Percentiles rank a stretch among this genome's conserved stretches.
phyloP scores from a whole-genome alignment of 2,329 filamentous ascomycete species.

The Scedosporium aurantiacum region DNA sequence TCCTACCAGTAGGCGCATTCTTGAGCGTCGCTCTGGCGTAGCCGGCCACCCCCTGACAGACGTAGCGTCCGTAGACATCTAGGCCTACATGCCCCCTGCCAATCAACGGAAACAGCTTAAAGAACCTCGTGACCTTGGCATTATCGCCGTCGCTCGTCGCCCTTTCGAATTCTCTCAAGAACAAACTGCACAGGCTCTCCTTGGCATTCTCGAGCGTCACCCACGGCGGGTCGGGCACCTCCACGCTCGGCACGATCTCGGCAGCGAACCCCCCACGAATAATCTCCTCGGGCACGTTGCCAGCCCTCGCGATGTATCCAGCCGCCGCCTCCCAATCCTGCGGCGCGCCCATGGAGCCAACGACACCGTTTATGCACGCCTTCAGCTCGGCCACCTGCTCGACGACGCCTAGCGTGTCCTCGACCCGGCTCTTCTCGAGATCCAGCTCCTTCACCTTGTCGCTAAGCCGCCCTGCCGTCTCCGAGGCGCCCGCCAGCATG shows the following conservation, averaged over 20 bases:
- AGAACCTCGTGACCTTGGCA: constrained; percentile 85
- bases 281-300: constrained; percentile 69
- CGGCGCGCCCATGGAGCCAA: constrained; percentile 91
- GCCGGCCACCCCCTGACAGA: constrained; percentile 86
- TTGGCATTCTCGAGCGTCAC: constrained; percentile 78
- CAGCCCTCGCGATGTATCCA: constrained; percentile 74
- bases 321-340: constrained; percentile 98
- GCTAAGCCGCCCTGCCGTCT: constrained; percentile 77
- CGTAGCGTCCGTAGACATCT: constrained; percentile 91
- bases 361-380: constrained; percentile 86
- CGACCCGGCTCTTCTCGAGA: constrained; percentile 81
- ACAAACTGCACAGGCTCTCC: constrained; percentile 81
- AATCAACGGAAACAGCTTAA: constrained; percentile 94
- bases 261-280: constrained; percentile 78
- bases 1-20: constrained; percentile 42
- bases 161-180: constrained; percentile 89
- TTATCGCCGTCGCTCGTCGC: constrained; percentile 81
- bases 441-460: constrained; percentile 80
- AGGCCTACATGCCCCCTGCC: constrained; percentile 78
- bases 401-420: constrained; percentile 80
- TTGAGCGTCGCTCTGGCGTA: constrained; percentile 73
- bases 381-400: constrained; percentile 96
- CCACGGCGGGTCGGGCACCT: constrained; percentile 84
- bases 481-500: constrained; percentile 79
- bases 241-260: constrained; percentile 85